Conservation (phyloP, 805 yeast species). For the Schizosaccharomyces japonicus region DNA sequence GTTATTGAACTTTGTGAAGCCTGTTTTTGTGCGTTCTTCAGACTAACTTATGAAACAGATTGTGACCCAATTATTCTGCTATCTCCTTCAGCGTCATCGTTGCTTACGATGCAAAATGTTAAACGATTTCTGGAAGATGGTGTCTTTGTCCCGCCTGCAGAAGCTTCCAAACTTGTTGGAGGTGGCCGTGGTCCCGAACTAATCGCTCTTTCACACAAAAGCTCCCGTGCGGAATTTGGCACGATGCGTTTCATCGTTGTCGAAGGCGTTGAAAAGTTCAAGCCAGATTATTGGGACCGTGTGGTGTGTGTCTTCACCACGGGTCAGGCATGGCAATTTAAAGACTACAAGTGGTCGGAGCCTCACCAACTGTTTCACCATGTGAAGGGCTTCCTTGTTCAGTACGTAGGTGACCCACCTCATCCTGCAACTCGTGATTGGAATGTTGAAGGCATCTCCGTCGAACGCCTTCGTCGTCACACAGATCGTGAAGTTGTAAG, state of each 20-base stretch:
- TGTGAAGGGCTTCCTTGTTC: constrained; percentile 59
- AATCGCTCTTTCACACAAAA: background rate
- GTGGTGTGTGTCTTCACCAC: constrained; percentile 89
- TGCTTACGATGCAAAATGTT: constrained; percentile 39
- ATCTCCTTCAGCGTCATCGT: constrained; percentile 59
- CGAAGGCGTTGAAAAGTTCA: constrained; percentile 66
- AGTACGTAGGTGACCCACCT: constrained; percentile 53
- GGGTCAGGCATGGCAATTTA: constrained; percentile 94
- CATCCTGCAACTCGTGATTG: constrained; percentile 60
- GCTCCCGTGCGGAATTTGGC: constrained; percentile 15
- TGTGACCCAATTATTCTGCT: constrained; percentile 53
- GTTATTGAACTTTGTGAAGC: background rate
- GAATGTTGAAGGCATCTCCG: constrained; percentile 59
- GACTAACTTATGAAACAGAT: background rate
- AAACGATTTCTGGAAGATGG: constrained; percentile 55
- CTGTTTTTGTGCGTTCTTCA: too few species aligned
- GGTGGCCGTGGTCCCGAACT: constrained; percentile 8
- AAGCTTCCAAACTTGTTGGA: constrained; percentile 13
- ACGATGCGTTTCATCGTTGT: constrained; percentile 54
- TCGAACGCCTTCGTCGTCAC: constrained; percentile 42
- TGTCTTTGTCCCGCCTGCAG: constrained; percentile 27
- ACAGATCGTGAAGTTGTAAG: constrained; percentile 75
- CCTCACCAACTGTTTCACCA: constrained; percentile 64
- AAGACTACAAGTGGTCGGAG: constrained; percentile 57
- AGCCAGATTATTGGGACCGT: constrained; percentile 94